phyloP scores from a whole-genome alignment of 2,329 filamentous ascomycete species.

The Aspergillus aculeatinus region DNA sequence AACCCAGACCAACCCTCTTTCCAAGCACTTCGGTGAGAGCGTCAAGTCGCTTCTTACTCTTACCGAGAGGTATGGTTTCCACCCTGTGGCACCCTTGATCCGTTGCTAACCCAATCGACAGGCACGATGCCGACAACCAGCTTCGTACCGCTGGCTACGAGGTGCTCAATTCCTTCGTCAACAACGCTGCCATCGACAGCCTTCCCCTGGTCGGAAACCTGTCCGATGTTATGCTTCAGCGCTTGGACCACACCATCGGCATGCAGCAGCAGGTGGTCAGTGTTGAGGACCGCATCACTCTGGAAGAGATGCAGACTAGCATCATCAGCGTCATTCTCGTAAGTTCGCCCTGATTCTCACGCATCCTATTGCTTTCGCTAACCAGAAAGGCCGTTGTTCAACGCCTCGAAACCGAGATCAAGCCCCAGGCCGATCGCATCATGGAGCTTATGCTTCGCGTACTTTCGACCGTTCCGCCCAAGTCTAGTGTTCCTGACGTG shows the following conservation, averaged over 20 bases:
- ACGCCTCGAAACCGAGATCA: slow-evolving; percentile 86
- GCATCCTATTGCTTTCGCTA: slow-evolving; percentile 5
- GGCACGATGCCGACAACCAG: slow-evolving; percentile 75
- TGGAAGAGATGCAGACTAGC: slow-evolving; percentile 98
- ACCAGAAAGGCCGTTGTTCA: slow-evolving; percentile 69
- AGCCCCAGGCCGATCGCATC: slow-evolving; percentile 85
- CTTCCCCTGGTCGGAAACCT: slow-evolving; percentile 76
- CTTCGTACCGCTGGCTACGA: slow-evolving; percentile 96
- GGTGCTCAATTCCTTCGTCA: slow-evolving; percentile 91
- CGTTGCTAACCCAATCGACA: slow-evolving; percentile 22
- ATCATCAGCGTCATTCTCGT: slow-evolving; percentile 82
- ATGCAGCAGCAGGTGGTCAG: slow-evolving; percentile 93
- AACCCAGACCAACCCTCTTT: slow-evolving; percentile 76
- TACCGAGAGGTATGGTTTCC: slow-evolving; percentile 64
- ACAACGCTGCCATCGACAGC: slow-evolving; percentile 84
- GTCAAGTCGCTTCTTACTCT: slow-evolving; percentile 81
- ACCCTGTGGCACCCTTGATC: not conserved
- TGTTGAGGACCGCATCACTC: slow-evolving; percentile 90
- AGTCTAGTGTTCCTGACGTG: slow-evolving; percentile 92
- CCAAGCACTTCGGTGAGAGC: slow-evolving; percentile 89
- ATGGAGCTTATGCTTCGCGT: slow-evolving; percentile 87
- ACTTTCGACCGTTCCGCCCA: slow-evolving; percentile 71
- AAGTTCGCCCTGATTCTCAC: slow-evolving; percentile 17
- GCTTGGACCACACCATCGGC: slow-evolving; percentile 83
- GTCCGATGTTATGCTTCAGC: slow-evolving; percentile 84